phyloP scores from a whole-genome alignment of 768 basidiomycete genomes.

The Lyophyllum atratum region DNA sequence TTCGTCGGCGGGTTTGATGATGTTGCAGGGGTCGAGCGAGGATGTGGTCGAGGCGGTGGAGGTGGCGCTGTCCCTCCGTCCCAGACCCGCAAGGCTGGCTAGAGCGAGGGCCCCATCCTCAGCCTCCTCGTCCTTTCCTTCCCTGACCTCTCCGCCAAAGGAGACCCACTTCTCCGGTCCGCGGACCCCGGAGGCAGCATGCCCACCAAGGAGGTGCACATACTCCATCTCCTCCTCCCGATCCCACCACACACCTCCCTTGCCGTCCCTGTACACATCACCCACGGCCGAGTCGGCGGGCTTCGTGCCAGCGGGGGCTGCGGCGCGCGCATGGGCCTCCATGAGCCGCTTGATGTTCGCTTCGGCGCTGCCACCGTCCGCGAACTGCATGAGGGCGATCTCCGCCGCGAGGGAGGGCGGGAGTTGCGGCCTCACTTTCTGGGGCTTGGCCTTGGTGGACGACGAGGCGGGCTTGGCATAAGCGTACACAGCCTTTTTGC shows the following conservation, averaged over 20 bases:
- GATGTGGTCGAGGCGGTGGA: slow-evolving; percentile 50
- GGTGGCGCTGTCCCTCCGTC: slow-evolving; percentile 43
- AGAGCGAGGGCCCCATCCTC: slow-evolving; percentile 18
- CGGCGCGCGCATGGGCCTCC: slow-evolving; percentile 53
- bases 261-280: slow-evolving; percentile 60
- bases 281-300: slow-evolving; percentile 34
- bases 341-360: slow-evolving; percentile 54
- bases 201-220: slow-evolving; percentile 52
- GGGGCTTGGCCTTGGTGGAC: slow-evolving; percentile 34
- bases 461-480: slow-evolving; percentile 50
- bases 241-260: slow-evolving; percentile 71
- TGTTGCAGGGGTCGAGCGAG: slow-evolving; percentile 50
- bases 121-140: slow-evolving; percentile 16
- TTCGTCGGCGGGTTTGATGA: slow-evolving; percentile 37
- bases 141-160: slow-evolving; percentile 34
- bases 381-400: slow-evolving; percentile 69
- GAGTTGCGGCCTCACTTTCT: slow-evolving; percentile 18
- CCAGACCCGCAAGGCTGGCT: slow-evolving; percentile 21
- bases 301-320: slow-evolving; percentile 21
- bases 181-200: slow-evolving; percentile 21
- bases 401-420: slow-evolving; percentile 64
- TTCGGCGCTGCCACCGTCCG: slow-evolving; percentile 63
- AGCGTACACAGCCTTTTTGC: slow-evolving; percentile 56
- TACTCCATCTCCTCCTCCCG: slow-evolving; percentile 74
- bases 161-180: slow-evolving; percentile 43